phyloP scores from a whole-genome alignment of 1,284 basidiomycete genomes.

The Earliella scabrosa region DNA sequence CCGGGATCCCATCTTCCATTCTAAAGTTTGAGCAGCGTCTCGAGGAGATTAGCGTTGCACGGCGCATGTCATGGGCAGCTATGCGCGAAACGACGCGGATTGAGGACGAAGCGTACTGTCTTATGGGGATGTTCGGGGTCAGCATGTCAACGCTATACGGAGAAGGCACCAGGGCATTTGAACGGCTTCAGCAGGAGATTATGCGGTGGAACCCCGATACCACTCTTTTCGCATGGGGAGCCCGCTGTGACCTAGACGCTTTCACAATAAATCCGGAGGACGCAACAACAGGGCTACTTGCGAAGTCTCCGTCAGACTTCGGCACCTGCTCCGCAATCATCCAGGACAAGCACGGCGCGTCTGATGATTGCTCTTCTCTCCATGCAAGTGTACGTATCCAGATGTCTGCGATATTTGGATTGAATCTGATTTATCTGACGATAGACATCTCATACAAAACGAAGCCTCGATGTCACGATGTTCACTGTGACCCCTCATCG shows the following conservation, averaged over 20 bases:
- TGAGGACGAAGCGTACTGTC: slow-evolving; percentile 1
- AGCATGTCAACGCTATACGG: slow-evolving; percentile 2
- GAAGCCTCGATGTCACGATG: no score
- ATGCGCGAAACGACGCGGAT: not conserved
- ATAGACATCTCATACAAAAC: no score
- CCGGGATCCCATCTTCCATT: not conserved
- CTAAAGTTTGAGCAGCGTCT: not conserved
- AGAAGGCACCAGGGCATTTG: not conserved
- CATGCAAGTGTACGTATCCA: no score
- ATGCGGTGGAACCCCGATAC: not conserved
- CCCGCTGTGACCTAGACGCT: not conserved
- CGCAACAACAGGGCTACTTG: not conserved
- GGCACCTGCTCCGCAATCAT: no score
- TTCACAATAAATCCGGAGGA: not conserved
- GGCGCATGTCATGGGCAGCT: not conserved
- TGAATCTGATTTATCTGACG: no score
- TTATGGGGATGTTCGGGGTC: not conserved
- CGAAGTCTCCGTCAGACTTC: not conserved
- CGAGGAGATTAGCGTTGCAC: not conserved
- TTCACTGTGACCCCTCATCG: no score
- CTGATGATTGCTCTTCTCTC: no score
- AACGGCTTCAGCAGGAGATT: not conserved
- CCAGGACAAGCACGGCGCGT: no score
- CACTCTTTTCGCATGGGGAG: not conserved
- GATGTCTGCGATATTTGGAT: no score